These are phyloP conservation scores for Agapanthus africanus DNA, from an alignment of 106 monocot genomes.

Conservation along the genomic window DNA sequence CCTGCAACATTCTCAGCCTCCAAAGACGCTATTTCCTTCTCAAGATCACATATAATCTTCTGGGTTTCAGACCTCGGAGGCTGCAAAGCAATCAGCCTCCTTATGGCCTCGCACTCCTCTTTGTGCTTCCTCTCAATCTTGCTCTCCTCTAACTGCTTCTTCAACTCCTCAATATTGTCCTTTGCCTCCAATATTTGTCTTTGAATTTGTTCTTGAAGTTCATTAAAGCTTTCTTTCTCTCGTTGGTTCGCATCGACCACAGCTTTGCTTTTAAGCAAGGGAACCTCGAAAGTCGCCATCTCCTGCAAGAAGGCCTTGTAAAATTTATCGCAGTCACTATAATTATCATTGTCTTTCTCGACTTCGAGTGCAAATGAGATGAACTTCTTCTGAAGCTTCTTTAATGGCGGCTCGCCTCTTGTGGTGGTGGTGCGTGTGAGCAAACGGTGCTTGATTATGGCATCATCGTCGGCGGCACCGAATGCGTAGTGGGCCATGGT, in stretches of 20 bases:
- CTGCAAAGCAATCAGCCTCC: constrained; percentile 73
- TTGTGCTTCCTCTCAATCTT: constrained; percentile 91
- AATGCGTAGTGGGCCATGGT: constrained; percentile 78
- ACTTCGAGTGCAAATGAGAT: constrained; percentile 63
- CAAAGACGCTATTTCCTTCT: constrained; percentile 74
- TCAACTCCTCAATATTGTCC: constrained; percentile 57
- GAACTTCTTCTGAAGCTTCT: constrained; percentile 96
- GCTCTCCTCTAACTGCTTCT: constrained; percentile 69
- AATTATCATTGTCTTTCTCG: constrained; percentile 70
- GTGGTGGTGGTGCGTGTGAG: constrained; percentile 90
- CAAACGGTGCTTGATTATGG: constrained; percentile 86
- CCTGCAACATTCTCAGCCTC: constrained; percentile 72
- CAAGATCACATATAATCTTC: constrained; percentile 56
- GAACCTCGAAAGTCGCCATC: constrained; percentile 73
- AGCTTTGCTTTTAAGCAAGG: constrained; percentile 74
- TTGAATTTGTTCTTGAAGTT: constrained; percentile 55
- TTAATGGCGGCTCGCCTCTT: constrained; percentile 87
- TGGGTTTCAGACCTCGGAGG: constrained; percentile 87
- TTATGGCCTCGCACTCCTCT: constrained; percentile 92
- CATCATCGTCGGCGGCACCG: constrained; percentile 68
- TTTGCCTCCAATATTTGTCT: constrained; percentile 67
- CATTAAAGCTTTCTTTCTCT: constrained; percentile 81
- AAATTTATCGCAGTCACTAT: constrained; percentile 55
- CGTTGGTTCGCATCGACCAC: constrained; percentile 79
- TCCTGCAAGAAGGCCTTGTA: constrained; percentile 85